Base-by-base conservation (phyloP, 2,329 filamentous ascomycete genomes). In the Pestalotiopsis sp. region DNA sequence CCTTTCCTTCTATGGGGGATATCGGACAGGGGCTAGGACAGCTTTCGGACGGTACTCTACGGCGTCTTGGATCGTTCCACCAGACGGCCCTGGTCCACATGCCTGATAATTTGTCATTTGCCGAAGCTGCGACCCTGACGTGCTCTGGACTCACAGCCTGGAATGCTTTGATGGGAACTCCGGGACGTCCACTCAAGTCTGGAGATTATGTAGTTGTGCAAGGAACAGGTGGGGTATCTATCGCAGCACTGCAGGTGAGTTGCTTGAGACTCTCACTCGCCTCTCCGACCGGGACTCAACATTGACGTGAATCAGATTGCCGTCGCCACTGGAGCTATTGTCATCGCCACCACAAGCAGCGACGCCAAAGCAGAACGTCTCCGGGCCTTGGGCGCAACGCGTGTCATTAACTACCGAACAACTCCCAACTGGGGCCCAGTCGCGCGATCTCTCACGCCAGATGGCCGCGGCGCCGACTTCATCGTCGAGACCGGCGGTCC, bases 401-500 rank as follows among this genome's bases (percentile, higher is more conserved):
- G 87, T 58, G 80, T 86, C 2, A 83, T 92, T 76, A 91, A 92
- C 78, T 92, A 92, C 77, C 86, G 84, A 68, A 82, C 77, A 0
- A 83, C 82, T 11, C 79, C 85, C 0, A 83, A 87, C 62, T 92
- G 90, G 90, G 87, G 90, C n/a, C 78, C 82, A 3, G 83, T 83
- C 25, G 89, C 89, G 12, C 76, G 85, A 11, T 85, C 84, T 0
- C 82, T 86, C 0, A 84, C 82, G 0, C 79, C 80, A 0, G 77
- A 81, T 1, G 82, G 81, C 2, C 74, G 73, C 1, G 91, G 91
- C 17, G 86, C 91, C 5, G 86, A 92, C 72, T 83, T 90, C 70
- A 80, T 93, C 52, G 74, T 92, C 49, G 91, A 93, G 73, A 86
- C 92, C n/a, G 91, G 89, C 13, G 91, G 91, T 0, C 82, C 87